Conservation (phyloP, 2,329 filamentous ascomycete genomes). For the Colletotrichum truncatum region DNA sequence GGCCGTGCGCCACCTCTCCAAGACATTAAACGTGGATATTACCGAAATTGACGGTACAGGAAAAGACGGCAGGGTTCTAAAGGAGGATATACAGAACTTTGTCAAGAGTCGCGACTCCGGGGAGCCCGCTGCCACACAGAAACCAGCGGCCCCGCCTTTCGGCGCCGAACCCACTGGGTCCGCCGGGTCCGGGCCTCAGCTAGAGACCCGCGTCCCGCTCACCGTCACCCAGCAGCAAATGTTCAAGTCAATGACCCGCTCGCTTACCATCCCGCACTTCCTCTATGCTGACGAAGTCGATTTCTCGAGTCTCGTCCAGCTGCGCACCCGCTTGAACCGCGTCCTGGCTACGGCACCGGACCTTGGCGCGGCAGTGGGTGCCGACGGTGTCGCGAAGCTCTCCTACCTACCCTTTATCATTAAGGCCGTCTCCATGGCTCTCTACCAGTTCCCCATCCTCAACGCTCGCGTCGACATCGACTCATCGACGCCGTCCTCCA, state of each 20-base stretch:
- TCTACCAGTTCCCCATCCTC: constrained; percentile 84
- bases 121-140: background rate
- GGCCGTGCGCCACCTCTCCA: constrained; percentile 88
- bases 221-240: constrained; percentile 88
- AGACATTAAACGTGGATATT: constrained; percentile 82
- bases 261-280: constrained; percentile 92
- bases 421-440: constrained; percentile 89
- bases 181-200: constrained; percentile 59
- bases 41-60: constrained; percentile 83
- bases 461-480: constrained; percentile 83
- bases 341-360: constrained; percentile 60
- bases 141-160: constrained; percentile 32
- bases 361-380: constrained; percentile 46
- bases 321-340: constrained; percentile 80
- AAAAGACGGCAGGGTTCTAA: constrained; percentile 88
- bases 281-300: constrained; percentile 92
- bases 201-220: constrained; percentile 75
- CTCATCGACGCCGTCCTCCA: constrained; percentile 52
- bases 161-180: constrained; percentile 36
- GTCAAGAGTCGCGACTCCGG: constrained; percentile 60
- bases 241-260: constrained; percentile 98
- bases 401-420: constrained; percentile 95
- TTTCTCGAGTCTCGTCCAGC: constrained; percentile 76
- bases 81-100: constrained; percentile 87
- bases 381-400: constrained; percentile 67